Evolutionary conservation across 306 rosid species (phyloP).

Genomic region (Begonia peltatifolia): DNA sequence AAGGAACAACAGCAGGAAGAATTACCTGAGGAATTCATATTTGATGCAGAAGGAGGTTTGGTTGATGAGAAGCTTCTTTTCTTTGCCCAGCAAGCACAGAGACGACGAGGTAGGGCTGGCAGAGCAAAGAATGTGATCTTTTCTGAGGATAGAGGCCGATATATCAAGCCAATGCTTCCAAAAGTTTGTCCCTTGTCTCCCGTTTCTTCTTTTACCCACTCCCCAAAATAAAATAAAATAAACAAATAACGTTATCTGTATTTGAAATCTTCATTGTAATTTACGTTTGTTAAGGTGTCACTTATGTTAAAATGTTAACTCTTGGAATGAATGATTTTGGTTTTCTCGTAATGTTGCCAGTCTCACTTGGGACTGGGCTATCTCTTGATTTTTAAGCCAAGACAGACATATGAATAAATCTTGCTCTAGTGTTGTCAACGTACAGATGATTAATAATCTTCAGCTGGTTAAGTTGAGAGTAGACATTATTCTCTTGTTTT

Average conservation of each 20-base stretch:
- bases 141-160: constrained; percentile 97
- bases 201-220: background rate
- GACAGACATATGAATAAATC: too few relatives aligned
- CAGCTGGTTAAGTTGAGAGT: too few relatives aligned
- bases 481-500: background rate
- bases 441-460: too few relatives aligned
- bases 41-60: constrained; percentile 96
- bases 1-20: constrained; percentile 73
- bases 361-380: too few relatives aligned
- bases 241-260: constrained; percentile 3
- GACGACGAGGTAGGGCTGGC: constrained; percentile 85
- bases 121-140: constrained; percentile 96
- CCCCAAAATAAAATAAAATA: constrained; percentile 7
- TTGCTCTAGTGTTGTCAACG: too few relatives aligned
- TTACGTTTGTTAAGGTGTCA: background rate
- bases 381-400: too few relatives aligned
- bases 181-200: constrained; percentile 32
- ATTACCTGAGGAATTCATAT: constrained; percentile 85
- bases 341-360: too few relatives aligned
- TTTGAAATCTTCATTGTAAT: constrained; percentile 4
- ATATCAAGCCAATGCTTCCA: constrained; percentile 94
- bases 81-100: constrained; percentile 96
- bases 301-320: too few relatives aligned
- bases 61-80: constrained; percentile 96
- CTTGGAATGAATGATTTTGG: too few relatives aligned